phyloP scores from a whole-genome alignment of 2,329 filamentous ascomycete species.

The Pezicula radicicola region DNA sequence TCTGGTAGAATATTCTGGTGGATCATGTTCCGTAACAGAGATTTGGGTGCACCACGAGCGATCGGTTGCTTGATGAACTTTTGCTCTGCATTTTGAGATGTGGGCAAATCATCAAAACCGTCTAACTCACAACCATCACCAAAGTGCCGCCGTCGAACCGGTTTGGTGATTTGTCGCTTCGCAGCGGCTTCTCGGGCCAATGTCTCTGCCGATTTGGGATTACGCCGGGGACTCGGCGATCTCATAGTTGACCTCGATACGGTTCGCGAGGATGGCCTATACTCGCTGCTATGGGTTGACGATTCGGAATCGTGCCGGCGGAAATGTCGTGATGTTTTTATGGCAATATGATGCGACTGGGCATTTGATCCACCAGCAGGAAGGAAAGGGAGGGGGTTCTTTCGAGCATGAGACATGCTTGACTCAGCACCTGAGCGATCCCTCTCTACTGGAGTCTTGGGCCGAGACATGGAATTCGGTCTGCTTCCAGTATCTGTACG shows the following conservation, averaged over 20 bases:
- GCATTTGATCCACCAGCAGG: conserved; percentile 71
- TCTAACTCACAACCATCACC: conserved; percentile 93
- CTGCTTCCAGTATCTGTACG: conserved; percentile 46
- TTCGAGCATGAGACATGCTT: conserved; percentile 51
- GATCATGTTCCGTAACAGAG: conserved; percentile 50
- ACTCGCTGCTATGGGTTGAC: conserved; percentile 53
- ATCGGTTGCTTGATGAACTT: conserved; percentile 79
- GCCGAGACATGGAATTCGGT: conserved; percentile 51
- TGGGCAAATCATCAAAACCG: conserved; percentile 90
- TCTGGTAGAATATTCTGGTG: conserved; percentile 54
- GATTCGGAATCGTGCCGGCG: conserved; percentile 82
- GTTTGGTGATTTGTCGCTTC: conserved; percentile 73
- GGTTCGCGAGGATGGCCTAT: conserved; percentile 54
- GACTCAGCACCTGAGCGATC: conserved; percentile 44
- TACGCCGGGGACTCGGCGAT: conserved; percentile 51
- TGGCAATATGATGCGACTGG: conserved; percentile 74
- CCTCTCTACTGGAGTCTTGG: conserved; percentile 68
- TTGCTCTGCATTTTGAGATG: conserved; percentile 76
- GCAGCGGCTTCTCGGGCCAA: conserved; percentile 43
- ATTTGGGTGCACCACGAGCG: conserved; percentile 63
- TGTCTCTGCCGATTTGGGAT: conserved; percentile 38
- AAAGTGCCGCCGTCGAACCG: conserved; percentile 69
- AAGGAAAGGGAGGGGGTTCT: conserved; percentile 70
- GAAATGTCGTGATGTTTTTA: conserved; percentile 68
- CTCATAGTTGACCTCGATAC: conserved; percentile 56